Base-by-base conservation (phyloP, 139 green algal genomes). In the Coelastrella sp. region DNA sequence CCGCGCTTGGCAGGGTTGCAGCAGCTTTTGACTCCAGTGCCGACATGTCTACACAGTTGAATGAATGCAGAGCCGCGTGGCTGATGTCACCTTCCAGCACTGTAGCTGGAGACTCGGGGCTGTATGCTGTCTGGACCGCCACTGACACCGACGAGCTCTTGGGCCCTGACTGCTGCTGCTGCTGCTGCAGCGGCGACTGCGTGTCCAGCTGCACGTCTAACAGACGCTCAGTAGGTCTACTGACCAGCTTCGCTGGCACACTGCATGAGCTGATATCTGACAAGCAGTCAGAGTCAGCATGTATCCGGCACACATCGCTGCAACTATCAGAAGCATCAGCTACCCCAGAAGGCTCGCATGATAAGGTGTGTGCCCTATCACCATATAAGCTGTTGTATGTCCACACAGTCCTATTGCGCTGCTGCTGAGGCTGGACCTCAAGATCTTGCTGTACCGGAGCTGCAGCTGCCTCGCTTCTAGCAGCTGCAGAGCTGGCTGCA, bases 311-410 rank as follows among this genome's bases (percentile, higher is more conserved):
- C 8, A 88, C 59, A 54, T 73, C 83, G 58, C 83, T 80, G 54
- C 56, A 73, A 4, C 22, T 57, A 71, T 80, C 58, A 10, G 14
- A 19, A n/a, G 47, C 83, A 58, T 32, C 68, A 57, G 83, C 68
- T 32, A 80, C 56, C 7, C 8, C 19, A 22, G 47, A 66, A 13
- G 83, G n/a, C 17, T 17, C 60, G 2, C 54, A 19, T 80, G 68
- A 64, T 11, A 71, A 56, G 75, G 47, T 7, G 19, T 23, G 80
- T 16, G 14, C 47, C 10, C 68, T 7, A 22, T 68, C 60, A 54
- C 64, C 11, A 32, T 59, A 88, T 68, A 88, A 56, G n/a, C 14
- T 80, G 68, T 88, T 88, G 68, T 73, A 88, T 19, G 77, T 66
- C 82, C 83, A 88, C 16, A 88, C 10, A 5, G 77, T 11, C 5